Base-by-base conservation (phyloP, 768 basidiomycete genomes). In the Pholiota molesta region DNA sequence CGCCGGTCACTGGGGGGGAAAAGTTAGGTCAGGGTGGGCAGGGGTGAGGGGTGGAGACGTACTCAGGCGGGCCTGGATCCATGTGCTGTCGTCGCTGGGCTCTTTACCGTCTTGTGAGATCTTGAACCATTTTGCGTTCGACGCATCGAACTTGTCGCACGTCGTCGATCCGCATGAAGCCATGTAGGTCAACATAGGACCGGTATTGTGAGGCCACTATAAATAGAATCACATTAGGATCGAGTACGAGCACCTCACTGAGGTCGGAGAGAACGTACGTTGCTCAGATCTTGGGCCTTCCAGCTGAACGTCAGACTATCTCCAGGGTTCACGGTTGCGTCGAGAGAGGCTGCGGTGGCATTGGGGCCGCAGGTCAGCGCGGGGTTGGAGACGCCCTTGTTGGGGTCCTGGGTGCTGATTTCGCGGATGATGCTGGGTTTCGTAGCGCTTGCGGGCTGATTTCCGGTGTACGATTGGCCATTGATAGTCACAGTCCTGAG, bases 181-280 rank as follows among this genome's bases (percentile, higher is more conserved):
- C 83, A 93, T 81, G 70, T 93, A 93, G 37, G 88, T 91, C 74
- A 92, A 75, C 76, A 90, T 76, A 9, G 90, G 90, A 3, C 90
- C 90, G 16, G 76, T 85, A 61, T 88, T 75, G 66, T 90, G 80
- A 23, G 77, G 77, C 79, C 79, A 81, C 80, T 81, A 58, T 54
- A 45, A 59, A 53, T 33, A 29, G 17, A 31, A 49, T 47, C 17
- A 26, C 4, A 4, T 26, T 26, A 58, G 40, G 21, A 55, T 53
- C 44, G 14, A 23, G 40, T 58, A 23, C 45, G 40, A 37, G 37
- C 9, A 42, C 31, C 39, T 14, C 57, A 42, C 53, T 64, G 55
- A 56, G 39, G 29, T 17, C 26, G 17, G 35, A 53, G 16, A 37
- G 21, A 3, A 72, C 78, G 26, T 61, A 81, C 79, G 45, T 69